Conservation (phyloP, 495 filamentous ascomycete species). For the Talaromyces wortmannii region DNA sequence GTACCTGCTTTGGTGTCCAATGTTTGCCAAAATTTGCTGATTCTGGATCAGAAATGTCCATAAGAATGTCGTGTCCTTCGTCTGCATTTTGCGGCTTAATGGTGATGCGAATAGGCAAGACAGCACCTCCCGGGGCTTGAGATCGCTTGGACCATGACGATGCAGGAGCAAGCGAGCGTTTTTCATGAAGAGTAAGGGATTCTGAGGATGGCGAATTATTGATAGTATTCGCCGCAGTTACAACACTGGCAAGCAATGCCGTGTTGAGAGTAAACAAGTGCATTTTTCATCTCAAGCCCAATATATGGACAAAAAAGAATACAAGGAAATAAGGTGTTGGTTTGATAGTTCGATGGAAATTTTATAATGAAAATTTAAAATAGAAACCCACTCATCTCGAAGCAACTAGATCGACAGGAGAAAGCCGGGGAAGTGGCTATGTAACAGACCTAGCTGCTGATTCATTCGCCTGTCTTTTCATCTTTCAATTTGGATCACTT, state of each 20-base stretch:
- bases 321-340: no score
- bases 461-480: no score
- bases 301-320: background rate
- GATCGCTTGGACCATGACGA: constrained; percentile 1
- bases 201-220: background rate
- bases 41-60: constrained; percentile 18
- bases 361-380: no score
- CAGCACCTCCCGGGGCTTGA: background rate
- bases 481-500: no score
- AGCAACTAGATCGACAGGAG: no score
- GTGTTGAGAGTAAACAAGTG: background rate
- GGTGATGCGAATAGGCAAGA: constrained; percentile 25
- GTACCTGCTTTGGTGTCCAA: constrained; percentile 14
- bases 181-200: constrained; percentile 1
- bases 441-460: no score
- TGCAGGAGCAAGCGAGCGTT: background rate
- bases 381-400: no score
- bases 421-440: no score
- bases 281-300: background rate
- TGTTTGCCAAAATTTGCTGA: constrained; percentile 18
- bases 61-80: constrained; percentile 19
- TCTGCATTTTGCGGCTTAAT: constrained; percentile 24
- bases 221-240: background rate
- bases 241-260: background rate
- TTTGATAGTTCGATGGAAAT: no score